These are phyloP conservation scores for Ceratobasidium sp. DNA, from an alignment of 1,284 basidiomycete genomes.

Conservation along the genomic window DNA sequence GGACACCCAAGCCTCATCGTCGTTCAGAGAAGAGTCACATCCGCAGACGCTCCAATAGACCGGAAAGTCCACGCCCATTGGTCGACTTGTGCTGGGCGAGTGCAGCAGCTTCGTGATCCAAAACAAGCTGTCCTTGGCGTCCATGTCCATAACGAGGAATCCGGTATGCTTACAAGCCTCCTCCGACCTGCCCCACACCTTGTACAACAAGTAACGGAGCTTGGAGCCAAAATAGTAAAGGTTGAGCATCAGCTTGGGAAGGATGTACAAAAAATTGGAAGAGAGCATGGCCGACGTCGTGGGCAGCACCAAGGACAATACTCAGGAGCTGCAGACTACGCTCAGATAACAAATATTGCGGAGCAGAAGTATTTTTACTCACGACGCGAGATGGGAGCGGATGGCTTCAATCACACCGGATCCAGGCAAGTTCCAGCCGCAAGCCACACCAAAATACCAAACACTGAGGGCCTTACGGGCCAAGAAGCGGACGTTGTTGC, in stretches of 20 bases:
- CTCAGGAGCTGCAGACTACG: not conserved
- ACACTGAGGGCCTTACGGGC: not conserved
- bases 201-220: not conserved
- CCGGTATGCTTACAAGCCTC: slow-evolving; percentile 2
- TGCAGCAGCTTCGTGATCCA: not conserved
- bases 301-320: not conserved
- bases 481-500: not conserved
- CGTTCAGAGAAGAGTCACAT: not conserved
- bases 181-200: slow-evolving; percentile 3
- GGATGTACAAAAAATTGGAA: not conserved
- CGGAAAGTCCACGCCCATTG: not conserved
- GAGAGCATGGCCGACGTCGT: not conserved
- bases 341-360: not conserved
- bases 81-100: not conserved
- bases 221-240: slow-evolving; percentile 18
- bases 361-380: not conserved
- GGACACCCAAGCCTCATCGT: not conserved
- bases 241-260: slow-evolving; percentile 11
- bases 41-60: not conserved
- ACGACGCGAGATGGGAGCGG: not conserved
- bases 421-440: not conserved
- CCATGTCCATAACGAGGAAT: not conserved
- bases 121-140: not conserved
- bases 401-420: not conserved
- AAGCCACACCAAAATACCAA: not conserved